Evolutionary conservation across 2,329 filamentous ascomycete genomes (phyloP), one percentile per base, ranked within the genome.

Genomic region (Epichloe gansuensis): DNA sequence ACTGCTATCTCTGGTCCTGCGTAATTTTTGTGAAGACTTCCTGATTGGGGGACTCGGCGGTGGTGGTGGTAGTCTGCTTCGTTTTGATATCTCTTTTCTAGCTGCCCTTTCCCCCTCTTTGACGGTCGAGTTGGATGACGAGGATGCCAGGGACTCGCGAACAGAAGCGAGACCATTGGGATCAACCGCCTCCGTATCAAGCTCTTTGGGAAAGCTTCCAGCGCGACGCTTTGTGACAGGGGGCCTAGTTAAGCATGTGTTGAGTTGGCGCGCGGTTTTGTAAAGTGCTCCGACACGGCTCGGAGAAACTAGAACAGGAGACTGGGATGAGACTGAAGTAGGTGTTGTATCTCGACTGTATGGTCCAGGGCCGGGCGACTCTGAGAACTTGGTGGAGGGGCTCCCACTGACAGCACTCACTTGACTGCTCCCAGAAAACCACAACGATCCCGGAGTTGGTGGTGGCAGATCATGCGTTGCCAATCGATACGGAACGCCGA

Each of bases 341-440:
- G 86, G 86, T 3, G 86, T 89, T 1, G 85, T 89, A 54, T 86
- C 84, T 56, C 85, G 77, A 62, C 85, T 89, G 66, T 88, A 89
- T 5, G 80, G 70, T 2, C 83, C 80, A 11, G 84, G 80, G 1
- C 79, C 78, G 1, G 81, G 81, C 0, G 86, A 89, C 52, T 81
- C 85, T 2, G 84, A 87, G 60, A 85, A 89, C 55, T 82, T 74
- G 2, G 86, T 89, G 4, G 85, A 89, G 39, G 85, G 84, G 53
- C 84, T 89, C 25, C 74, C 80, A 55, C 85, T 88, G 50, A 82
- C 74, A 3, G 74, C 77, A 64, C 78, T 78, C 42, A 73, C 53
- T 55, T 77, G 73, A 56, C 75, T 80, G 61, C 75, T 78, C 42
- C 76, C 76, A 0, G 79, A 82, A 50, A 84, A 81, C 7, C 80